Conservation (phyloP, 495 filamentous ascomycete species). For the Neohortaea acidophila region DNA sequence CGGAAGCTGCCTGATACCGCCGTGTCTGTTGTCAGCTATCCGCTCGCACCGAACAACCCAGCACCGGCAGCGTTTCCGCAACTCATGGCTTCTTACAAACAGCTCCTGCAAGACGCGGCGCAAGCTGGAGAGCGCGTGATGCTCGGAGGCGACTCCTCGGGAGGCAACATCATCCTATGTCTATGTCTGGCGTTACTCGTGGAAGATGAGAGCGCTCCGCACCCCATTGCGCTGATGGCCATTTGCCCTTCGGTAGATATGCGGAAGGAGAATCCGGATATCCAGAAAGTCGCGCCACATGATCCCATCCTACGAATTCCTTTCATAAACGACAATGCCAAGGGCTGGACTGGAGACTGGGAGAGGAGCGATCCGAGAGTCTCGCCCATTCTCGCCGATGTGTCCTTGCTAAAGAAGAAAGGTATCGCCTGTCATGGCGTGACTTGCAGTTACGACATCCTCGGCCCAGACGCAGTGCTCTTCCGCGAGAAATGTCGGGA, state of each 20-base stretch:
- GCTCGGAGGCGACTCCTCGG: slow-evolving; percentile 23
- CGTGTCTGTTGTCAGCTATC: slow-evolving; percentile 20
- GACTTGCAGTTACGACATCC: slow-evolving; percentile 26
- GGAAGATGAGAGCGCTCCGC: neutral
- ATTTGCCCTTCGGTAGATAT: slow-evolving; percentile 30
- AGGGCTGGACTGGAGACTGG: slow-evolving; percentile 23
- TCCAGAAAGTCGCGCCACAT: slow-evolving; percentile 18
- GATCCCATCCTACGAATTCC: slow-evolving; percentile 27
- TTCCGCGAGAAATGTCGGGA: slow-evolving; percentile 24
- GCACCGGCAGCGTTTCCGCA: slow-evolving; percentile 19
- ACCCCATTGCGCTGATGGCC: slow-evolving; percentile 19
- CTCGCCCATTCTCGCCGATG: slow-evolving; percentile 24
- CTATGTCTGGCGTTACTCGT: slow-evolving; percentile 23
- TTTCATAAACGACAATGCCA: slow-evolving; percentile 23
- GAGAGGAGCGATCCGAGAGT: slow-evolving; percentile 19
- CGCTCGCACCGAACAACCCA: slow-evolving; percentile 23
- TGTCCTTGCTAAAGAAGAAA: slow-evolving; percentile 15
- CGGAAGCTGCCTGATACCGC: slow-evolving; percentile 13
- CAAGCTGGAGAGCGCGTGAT: slow-evolving; percentile 18
- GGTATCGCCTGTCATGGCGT: slow-evolving; percentile 28
- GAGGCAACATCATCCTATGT: slow-evolving; percentile 25
- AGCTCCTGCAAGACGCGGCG: slow-evolving; percentile 11
- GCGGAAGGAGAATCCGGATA: slow-evolving; percentile 25
- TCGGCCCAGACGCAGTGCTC: slow-evolving; percentile 25
- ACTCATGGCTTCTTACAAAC: slow-evolving; percentile 18